Evolutionary conservation across 129 eudicot genomes (phyloP), one percentile per base, ranked within the genome.

Genomic region (Tagetes erecta): DNA sequence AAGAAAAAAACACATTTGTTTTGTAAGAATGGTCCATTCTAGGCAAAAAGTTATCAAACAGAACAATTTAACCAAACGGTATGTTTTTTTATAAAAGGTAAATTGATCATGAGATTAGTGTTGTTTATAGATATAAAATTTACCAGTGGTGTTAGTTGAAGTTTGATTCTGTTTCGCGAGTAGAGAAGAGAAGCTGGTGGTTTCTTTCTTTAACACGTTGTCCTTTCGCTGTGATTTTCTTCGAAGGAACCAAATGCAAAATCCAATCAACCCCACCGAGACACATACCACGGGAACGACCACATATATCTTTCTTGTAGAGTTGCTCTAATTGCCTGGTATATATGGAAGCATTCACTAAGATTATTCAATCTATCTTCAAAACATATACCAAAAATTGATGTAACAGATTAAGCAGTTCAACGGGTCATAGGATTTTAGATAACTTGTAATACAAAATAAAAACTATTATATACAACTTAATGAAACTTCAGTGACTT

Each of bases 81-180:
- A 20, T 20, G 27, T 20, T 20, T 20, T 20, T 20, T 20, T 20
- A 20, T 20, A 20, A 20, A 20, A 20, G 27, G 27, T 20, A 20
- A 20, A 20, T 20, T 20, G 27, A 20, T 20, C 27, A 20, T 20
- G 27, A 20, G 63, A 53, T 55, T 35, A 45, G 11, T 2, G 33
- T 8, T 34, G 35, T 5, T 34, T 11, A 36, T 58, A 35, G 3
- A 35, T 36, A 70, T 35, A 38, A 46, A 53, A 5, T 2, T 20
- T 78, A 78, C 81, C 76, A 9, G 70, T 38, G 42, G 68, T 76
- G 20, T 77, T 36, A n/a, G 14, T 31, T 60, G 81, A 70, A 70
- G 68, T 46, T 42, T 27, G 68, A 10, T 37, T 67, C 58, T 31
- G 80, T 68, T 59, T 44, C 13, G 55, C 74, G 68, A 76, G 75